Evolutionary conservation across 208 protist genomes (phyloP), one percentile per base, ranked within the genome.

Genomic region (Entamoeba nuttalli): DNA sequence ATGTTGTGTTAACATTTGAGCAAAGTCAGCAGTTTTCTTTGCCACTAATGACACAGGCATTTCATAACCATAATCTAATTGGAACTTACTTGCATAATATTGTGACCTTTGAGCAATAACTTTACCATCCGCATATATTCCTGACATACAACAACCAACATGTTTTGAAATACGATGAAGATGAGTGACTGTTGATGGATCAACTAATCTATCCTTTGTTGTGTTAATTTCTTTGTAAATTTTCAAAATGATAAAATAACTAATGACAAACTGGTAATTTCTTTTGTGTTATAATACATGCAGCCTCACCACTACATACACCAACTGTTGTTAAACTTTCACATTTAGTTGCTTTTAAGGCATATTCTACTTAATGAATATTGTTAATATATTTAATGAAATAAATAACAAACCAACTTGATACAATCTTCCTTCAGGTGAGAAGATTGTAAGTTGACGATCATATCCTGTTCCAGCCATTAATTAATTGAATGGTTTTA

Each of bases 1-100:
- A 25, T 95, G 50, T 95, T 95, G 94, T 94, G 94, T 95, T 51
- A 52, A 95, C 17, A 95, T 48, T 25, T 95, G 94, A 11, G 94
- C 73, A 30, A 53, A 51, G 4, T 94, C 50, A 57, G 35, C 94
- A 3, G 51, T 51, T 51, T 94, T 48, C 51, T 30, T 95, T 9
- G 94, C 94, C 1, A 95, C 30, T 41, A 94, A 30, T 51, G 30
- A 35, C 1, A 95, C 44, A 7, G 94, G 94, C 17, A 95, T 95
- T 9, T 51, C 35, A 55, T 94, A 94, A 0, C 94, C 94, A 15
- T 50, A 94, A 17, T 95, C 51, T 15, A 52, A n/a, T 9, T 95
- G 5, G 19, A 55, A 53, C 14, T 30, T 51, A 25, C 35, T 50
- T 52, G 93, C 35, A 25, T 51, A 14, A 51, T 94, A 30, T 5